Base-by-base conservation (phyloP, 768 basidiomycete genomes). In the Naematelia aurantialba region DNA sequence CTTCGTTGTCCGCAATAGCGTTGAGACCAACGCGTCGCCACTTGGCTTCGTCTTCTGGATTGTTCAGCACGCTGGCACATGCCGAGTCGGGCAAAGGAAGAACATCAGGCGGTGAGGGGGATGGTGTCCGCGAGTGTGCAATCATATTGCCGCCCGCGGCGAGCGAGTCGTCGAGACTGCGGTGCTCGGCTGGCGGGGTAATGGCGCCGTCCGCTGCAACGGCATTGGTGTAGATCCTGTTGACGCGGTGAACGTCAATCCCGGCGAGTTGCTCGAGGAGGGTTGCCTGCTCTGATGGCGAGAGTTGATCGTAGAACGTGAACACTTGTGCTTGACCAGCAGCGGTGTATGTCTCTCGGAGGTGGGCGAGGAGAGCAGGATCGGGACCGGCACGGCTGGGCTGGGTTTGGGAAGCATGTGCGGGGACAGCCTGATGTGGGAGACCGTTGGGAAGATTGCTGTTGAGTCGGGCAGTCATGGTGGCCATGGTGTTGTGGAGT, bases 311-410 rank as follows among this genome's bases (percentile, higher is more conserved):
- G 86, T 86, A 96, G 81, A 94, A 96, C 30, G 85, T 81, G 78
- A 97, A 83, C 72, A 98, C 84, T 75, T 98, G 96, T 61, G 78
- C 85, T 81, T 99, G 96, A 58, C 85, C 86, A 49, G 91, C 91
- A 49, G 83, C 80, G 62, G 86, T 80, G 79, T 89, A 97, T 45
- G 34, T 22, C 27, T 44, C 12, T 14, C 49, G 54, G 27, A 60
- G 34, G 24, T 52, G 25, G 27, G 27, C 34, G 30, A 52, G 34
- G 24, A 42, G 19, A n/a, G 30, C 30, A 22, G 34, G 52, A 31
- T 52, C 52, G 13, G 30, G 24, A 10, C 22, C 14, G 5, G 48
- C 14, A 4, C 19, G n/a, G 11, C 19, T 25, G 48, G 48, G 14
- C 2, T n/a, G 48, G 30, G 52, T 27, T 19, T 10, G 19, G 8